Base-by-base conservation (phyloP, 2,329 filamentous ascomycete species). In the Hymenoscyphus occultus region DNA sequence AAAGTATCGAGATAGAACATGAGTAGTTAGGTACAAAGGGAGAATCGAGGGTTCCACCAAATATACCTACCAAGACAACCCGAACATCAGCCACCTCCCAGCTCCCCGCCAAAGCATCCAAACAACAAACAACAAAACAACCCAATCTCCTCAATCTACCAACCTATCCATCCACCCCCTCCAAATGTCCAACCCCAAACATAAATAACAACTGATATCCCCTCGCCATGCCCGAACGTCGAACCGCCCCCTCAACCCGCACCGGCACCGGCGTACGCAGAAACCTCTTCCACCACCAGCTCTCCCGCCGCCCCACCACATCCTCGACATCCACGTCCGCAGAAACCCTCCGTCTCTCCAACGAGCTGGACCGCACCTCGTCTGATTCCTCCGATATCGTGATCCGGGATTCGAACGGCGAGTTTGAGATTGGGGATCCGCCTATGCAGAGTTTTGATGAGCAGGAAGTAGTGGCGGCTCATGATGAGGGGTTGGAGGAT, bases 321-420 rank as follows among this genome's bases (percentile, higher is more conserved):
- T 76, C 76, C 22, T 74, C 76, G 40, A 76, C 76, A 7, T 76
- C 76, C 9, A 74, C 74, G 35, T 78, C 81, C 13, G 77, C 76
- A 60, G 82, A 84, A 68, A 81, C 80, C 48, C 70, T 84, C 63
- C 79, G 81, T 60, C 76, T 84, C n/a, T 81, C 83, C 65, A 76
- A 77, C 61, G 48, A 54, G 9, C 48, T 28, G 9, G 80, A 82
- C 59, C 77, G 78, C 61, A 80, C 82, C 59, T 77, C 78, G n/a
- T 78, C 76, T 59, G 76, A 82, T 32, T 73, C 76, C 1, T 76
- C 75, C 0, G 86, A 88, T 69, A 88, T 90, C 65, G 83, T 90
- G 9, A 82, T 88, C 57, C 80, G 87, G 68, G 83, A 89, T 71
- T 78, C 83, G 75, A 83, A 88, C 71, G 87, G 86, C 59, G 86